Base-by-base conservation (phyloP, 208 protist genomes). In the Histomonas meleagridis region DNA sequence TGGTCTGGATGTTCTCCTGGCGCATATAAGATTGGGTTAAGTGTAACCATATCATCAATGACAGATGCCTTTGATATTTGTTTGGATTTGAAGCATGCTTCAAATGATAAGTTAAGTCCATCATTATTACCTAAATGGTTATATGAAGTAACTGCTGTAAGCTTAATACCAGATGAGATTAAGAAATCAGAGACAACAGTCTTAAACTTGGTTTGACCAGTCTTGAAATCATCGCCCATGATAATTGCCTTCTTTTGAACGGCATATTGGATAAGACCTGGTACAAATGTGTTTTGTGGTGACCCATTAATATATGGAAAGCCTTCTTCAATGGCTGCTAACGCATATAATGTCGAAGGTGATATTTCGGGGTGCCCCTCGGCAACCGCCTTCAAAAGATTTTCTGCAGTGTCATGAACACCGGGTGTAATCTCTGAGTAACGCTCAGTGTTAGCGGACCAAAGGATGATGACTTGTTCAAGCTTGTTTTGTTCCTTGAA, bases 101-200 rank as follows among this genome's bases (percentile, higher is more conserved):
- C 92, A 28, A 91, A 53, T 7, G 90, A 92, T 18, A 99, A 95
- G 95, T 99, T 99, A 94, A 96, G 96, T 78, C 98, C 98, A 94
- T 99, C 98, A 94, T 99, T 99, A 96, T 99, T 99, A 90, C 98
- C 98, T 46, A 99, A 95, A 95, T 99, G 98, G 94, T 98, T 98
- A 95, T 98, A 98, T 1, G 94, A 96, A 28, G 95, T 95, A 93
- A 98, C 97, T 38, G 96, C 95, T 21, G 92, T 91, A 35, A 95
- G 94, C 93, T 98, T 97, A 90, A 98, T 95, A 92, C 97, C 98
- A 38, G 98, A 97, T 48, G 92, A 93, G 62, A 99, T 96, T 91
- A 99, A 96, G 94, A 98, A 99, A 94, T 99, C 97, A 46, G 98
- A 96, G 72, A 99, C 93, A 2, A 98, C 97, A 38, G 96, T 98